phyloP scores from a whole-genome alignment of 805 yeast species.

The Metahyphopichia silvanorum region DNA sequence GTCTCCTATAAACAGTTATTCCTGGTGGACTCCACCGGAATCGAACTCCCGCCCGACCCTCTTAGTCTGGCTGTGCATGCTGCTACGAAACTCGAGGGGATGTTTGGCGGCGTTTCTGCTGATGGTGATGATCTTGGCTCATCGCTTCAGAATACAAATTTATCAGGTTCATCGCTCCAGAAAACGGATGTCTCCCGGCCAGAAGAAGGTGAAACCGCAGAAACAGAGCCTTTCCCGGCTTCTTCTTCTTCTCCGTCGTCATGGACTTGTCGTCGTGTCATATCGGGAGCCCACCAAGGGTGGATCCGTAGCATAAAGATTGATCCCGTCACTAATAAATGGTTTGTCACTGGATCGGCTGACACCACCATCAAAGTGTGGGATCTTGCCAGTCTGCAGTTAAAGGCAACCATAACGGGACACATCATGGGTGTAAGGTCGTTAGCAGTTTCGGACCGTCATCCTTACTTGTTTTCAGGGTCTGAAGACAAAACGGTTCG shows the following conservation, averaged over 20 bases:
- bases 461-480: conserved; percentile 87
- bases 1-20: too few relatives aligned
- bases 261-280: conserved; percentile 71
- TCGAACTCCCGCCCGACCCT: too few relatives aligned
- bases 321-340: conserved; percentile 78
- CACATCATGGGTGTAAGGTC: conserved; percentile 89
- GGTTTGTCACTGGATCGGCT: conserved; percentile 89
- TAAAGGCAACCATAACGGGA: conserved; percentile 79
- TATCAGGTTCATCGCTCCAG: too few relatives aligned
- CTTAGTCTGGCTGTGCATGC: too few relatives aligned
- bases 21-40: too few relatives aligned
- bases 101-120: too few relatives aligned
- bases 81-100: too few relatives aligned
- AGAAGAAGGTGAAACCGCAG: not conserved
- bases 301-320: conserved; percentile 83
- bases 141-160: too few relatives aligned
- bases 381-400: conserved; percentile 72
- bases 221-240: not conserved
- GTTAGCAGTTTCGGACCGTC: conserved; percentile 64
- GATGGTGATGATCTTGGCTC: too few relatives aligned
- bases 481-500: conserved; percentile 91
- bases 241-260: not conserved
- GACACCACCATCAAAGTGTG: conserved; percentile 89
- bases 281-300: conserved; percentile 84
- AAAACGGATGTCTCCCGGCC: not conserved